phyloP scores from a whole-genome alignment of 306 rosid genomes.

The Cicer pinnatifidum region DNA sequence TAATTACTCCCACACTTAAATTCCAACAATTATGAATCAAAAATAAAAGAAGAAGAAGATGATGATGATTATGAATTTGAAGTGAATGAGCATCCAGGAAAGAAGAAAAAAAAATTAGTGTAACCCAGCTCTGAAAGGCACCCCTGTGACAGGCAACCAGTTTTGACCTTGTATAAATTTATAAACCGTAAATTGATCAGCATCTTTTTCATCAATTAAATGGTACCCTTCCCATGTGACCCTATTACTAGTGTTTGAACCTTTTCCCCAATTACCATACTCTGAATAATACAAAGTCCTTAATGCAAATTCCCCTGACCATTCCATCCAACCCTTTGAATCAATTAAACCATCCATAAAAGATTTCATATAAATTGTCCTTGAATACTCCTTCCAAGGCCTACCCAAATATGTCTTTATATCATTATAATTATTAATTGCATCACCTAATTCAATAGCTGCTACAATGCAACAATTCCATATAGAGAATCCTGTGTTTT shows the following conservation, averaged over 20 bases:
- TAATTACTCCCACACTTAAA: too few species aligned
- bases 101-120: neutral
- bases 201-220: slow-evolving; percentile 30
- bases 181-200: slow-evolving; percentile 48
- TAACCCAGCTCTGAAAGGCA: slow-evolving; percentile 56
- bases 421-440: slow-evolving; percentile 1
- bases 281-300: slow-evolving; percentile 64
- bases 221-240: slow-evolving; percentile 62
- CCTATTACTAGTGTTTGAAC: slow-evolving; percentile 49
- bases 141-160: slow-evolving; percentile 58
- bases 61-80: too few species aligned
- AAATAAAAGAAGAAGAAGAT: too few species aligned
- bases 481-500: slow-evolving; percentile 60
- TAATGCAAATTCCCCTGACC: slow-evolving; percentile 57
- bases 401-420: slow-evolving; percentile 55
- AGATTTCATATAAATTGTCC: slow-evolving; percentile 55
- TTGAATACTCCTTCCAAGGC: slow-evolving; percentile 68
- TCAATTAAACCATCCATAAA: slow-evolving; percentile 57
- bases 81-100: too few species aligned
- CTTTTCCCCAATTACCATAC: slow-evolving; percentile 56
- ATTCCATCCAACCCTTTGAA: slow-evolving; percentile 64
- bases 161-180: slow-evolving; percentile 54
- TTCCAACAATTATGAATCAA: too few species aligned
- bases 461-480: slow-evolving; percentile 51
- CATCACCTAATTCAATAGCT: slow-evolving; percentile 42